Conservation (phyloP, 306 rosid species). For the Dalbergia cultrata region DNA sequence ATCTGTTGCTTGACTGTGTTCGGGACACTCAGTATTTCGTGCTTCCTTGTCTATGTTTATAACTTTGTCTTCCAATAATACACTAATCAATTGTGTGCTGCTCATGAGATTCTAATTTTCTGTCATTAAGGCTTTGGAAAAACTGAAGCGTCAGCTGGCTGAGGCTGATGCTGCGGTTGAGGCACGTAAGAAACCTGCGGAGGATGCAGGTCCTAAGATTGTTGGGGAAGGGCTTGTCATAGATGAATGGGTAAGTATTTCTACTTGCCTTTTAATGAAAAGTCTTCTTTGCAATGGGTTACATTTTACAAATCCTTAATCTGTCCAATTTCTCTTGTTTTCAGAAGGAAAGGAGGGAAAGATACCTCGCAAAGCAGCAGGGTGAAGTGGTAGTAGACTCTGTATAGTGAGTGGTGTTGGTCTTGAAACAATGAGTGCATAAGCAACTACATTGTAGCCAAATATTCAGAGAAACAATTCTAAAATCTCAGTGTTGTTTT, state of each 20-base stretch:
- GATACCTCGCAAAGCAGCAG: slow-evolving; percentile 87
- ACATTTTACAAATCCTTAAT: background rate
- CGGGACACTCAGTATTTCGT: slow-evolving; percentile 3
- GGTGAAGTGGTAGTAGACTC: slow-evolving; percentile 77
- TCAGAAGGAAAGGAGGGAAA: slow-evolving; percentile 91
- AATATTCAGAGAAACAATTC: slow-evolving; percentile 33
- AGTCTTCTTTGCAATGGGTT: background rate
- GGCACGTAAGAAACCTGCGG: slow-evolving; percentile 81
- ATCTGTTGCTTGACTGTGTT: slow-evolving; percentile 8
- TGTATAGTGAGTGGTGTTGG: slow-evolving; percentile 51
- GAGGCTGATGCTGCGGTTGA: slow-evolving; percentile 91
- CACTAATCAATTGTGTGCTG: background rate
- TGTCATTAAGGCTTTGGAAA: slow-evolving; percentile 68
- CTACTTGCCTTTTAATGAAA: slow-evolving; percentile 4
- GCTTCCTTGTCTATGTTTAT: background rate
- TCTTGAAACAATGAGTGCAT: background rate
- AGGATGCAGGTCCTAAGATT: slow-evolving; percentile 79
- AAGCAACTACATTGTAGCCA: slow-evolving; percentile 30
- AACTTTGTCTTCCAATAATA: background rate
- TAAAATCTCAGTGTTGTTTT: slow-evolving; percentile 32
- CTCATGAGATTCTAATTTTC: slow-evolving; percentile 6
- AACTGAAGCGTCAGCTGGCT: slow-evolving; percentile 80
- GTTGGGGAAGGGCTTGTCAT: slow-evolving; percentile 89
- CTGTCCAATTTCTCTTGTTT: slow-evolving; percentile 13
- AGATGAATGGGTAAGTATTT: slow-evolving; percentile 77